Evolutionary conservation across 768 basidiomycete species (phyloP), one percentile per base, ranked within the genome.

Genomic region (Sarcomyxa edulis): DNA sequence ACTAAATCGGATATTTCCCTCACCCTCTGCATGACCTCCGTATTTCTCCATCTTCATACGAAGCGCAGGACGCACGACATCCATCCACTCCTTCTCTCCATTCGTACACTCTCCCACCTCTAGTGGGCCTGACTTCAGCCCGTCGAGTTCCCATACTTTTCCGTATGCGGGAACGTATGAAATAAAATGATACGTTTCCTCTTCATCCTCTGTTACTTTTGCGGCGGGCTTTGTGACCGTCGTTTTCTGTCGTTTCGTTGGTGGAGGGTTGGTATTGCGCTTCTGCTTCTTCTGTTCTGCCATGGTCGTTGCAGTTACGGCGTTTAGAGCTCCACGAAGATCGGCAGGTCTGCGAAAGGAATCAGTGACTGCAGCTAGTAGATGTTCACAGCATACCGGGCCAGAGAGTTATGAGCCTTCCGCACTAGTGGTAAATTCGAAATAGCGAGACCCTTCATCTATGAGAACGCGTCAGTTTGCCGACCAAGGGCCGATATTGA

Each of bases 101-200:
- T 22, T 22, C 7, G 26, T 12, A 15, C 37, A 15, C 48, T 78
- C 78, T 26, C 78, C 78, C 16, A 81, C 78, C 53, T 80, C 78
- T 7, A 83, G 59, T 5, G 80, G 78, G 0, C 75, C 78, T 1
- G 71, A 64, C 42, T 76, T 77, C 38, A 81, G 65, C 9, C 80
- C 79, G 50, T 81, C 77, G 36, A 83, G 68, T 53, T 83, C 78
- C 78, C 78, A 83, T n/a, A 81, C 78, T 46, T 78, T 77, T 6
- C 77, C 78, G 48, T 69, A 59, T 1, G 69, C 71, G 4, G 76
- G 78, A 23, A 81, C 74, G 48, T 79, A 82, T 7, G 75, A 77
- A 42, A 81, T 78, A 59, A 77, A 82, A 49, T 82, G 79, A 55
- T 72, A 82, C 1, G 61, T 61, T 35, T 78, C 78, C 27, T 71